These are phyloP conservation scores for Diaporthe destruens DNA, from an alignment of 2,329 filamentous ascomycete genomes.

Conservation along the genomic window DNA sequence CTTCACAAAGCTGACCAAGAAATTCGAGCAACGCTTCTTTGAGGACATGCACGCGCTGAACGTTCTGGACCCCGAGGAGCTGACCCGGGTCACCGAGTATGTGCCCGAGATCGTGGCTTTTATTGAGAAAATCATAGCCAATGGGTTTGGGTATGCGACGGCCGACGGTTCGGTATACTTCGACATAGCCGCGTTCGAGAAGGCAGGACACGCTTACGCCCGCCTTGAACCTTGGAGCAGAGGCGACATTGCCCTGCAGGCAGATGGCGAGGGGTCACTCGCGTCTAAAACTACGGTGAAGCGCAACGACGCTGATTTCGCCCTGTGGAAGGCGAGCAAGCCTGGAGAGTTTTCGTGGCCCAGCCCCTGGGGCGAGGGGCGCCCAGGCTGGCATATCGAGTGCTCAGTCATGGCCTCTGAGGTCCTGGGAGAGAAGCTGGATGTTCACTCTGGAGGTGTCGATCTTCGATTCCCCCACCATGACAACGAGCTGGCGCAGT, in stretches of 20 bases:
- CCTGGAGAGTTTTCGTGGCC: conserved; percentile 92
- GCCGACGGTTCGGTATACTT: conserved; percentile 91
- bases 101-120: conserved; percentile 88
- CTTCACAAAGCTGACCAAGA: conserved; percentile 87
- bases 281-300: conserved; percentile 74
- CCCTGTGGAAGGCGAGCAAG: conserved; percentile 93
- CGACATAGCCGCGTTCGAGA: conserved; percentile 88
- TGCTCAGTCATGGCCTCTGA: conserved; percentile 96
- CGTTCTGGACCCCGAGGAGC: conserved; percentile 81
- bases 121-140: conserved; percentile 84
- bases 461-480: conserved; percentile 93
- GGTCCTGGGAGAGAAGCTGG: conserved; percentile 82
- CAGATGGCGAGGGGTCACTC: conserved; percentile 90
- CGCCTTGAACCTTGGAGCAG: conserved; percentile 86
- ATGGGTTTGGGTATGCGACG: conserved; percentile 85
- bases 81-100: conserved; percentile 94
- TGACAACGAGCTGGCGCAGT: conserved; percentile 87
- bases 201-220: conserved; percentile 86
- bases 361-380: conserved; percentile 86
- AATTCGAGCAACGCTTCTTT: conserved; percentile 89
- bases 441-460: conserved; percentile 93
- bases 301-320: conserved; percentile 85
- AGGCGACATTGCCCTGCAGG: conserved; percentile 84
- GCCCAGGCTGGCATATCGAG: conserved; percentile 97
- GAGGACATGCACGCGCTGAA: conserved; percentile 90